Conservation (phyloP, 2,329 filamentous ascomycete genomes). For the Coniochaeta sp. region DNA sequence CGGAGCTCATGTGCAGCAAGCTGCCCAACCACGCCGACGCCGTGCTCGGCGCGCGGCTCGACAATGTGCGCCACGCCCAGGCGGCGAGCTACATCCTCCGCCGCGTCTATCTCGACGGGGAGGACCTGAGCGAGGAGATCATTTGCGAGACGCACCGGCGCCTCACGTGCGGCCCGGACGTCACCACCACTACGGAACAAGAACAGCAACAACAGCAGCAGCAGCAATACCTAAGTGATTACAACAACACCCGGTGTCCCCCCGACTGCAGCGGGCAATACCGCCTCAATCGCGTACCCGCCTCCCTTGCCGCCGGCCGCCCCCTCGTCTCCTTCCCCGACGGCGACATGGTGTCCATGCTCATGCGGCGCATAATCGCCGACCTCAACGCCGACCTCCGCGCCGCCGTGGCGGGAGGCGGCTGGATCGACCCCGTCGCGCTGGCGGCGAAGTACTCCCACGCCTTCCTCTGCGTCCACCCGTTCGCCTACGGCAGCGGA, state of each 20-base stretch:
- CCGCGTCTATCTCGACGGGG: conserved; percentile 4
- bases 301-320: conserved; percentile 12
- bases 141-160: conserved; percentile 18
- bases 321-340: conserved; percentile 15
- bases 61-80: not conserved
- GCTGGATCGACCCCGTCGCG: conserved; percentile 15
- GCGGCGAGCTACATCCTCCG: conserved; percentile 9
- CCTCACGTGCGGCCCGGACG: conserved; percentile 11
- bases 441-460: conserved; percentile 21
- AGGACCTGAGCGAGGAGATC: conserved; percentile 12
- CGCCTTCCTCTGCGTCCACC: conserved; percentile 28
- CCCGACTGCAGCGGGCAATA: conserved; percentile 2
- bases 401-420: not conserved
- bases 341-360: conserved; percentile 11
- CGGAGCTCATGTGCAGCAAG: not conserved
- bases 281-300: conserved; percentile 19
- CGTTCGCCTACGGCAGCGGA: conserved; percentile 31
- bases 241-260: no score
- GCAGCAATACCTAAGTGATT: no score
- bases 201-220: no score
- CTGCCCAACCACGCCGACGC: not conserved
- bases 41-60: not conserved
- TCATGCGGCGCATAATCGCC: conserved; percentile 17
- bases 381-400: conserved; percentile 16
- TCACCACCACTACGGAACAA: no score